Evolutionary conservation across 441 rosid genomes (phyloP), one percentile per base, ranked within the genome.

Genomic region (Manihot esculenta): DNA sequence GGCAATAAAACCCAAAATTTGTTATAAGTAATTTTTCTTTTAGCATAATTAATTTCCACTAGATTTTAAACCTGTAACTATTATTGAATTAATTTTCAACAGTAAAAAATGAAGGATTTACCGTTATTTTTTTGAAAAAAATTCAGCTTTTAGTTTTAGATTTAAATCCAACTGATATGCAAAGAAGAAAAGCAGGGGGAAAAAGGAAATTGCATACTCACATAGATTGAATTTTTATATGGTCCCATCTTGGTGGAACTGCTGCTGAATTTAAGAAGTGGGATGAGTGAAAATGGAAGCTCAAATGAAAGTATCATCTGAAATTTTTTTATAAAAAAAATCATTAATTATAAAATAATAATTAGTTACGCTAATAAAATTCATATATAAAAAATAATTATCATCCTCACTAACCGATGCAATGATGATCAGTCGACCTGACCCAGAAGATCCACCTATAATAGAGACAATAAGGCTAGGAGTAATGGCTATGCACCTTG

Each of bases 221-320:
- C 96, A 21, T 10, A 41, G n/a, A 81, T 27, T 1, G 90, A 90
- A 68, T 88, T 90, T 80, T 84, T 88, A 74, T 90, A 85, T 0
- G 92, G 90, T 50, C 93, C 96, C 96, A 88, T 85, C 72, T 90
- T 90, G 45, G 88, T 81, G 51, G 81, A n/a, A 63, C 90, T 80
- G 73, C 91, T 85, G 57, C 96, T 89, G 76, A 90, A 88, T 68
- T 88, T 90, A 18, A 89, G 89, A 59, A 89, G 89, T 14, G 96
- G 96, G 51, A 89, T 86, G 1, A 89, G 81, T 42, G 91, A 84
- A 73, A 88, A 89, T 14, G 92, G 96, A 45, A 89, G 86, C 55
- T 87, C 92, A 63, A 87, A 89, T 12, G 92, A 89, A 26, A 89
- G 83, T 64, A 88, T 86, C 87, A 89, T 89, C 93, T 88, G 83